These are phyloP conservation scores for Coemansia sp. DNA, from an alignment of 192 early-diverging fungal species.

Conservation along the genomic window DNA sequence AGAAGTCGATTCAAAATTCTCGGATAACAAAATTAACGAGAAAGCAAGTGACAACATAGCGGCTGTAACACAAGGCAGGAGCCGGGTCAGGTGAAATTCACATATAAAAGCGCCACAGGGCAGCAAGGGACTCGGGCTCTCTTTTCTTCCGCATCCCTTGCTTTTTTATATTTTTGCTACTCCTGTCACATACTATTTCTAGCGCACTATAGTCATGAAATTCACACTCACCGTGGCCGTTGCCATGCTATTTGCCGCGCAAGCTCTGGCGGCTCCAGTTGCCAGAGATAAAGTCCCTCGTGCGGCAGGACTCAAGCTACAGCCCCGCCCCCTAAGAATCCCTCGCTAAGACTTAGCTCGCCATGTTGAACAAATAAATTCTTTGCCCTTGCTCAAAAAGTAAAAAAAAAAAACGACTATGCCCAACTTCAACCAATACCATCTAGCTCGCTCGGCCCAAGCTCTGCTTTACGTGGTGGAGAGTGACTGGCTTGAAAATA, in stretches of 20 bases:
- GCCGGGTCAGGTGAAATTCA: not conserved
- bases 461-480: slow-evolving; percentile 15
- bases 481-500: slow-evolving; percentile 38
- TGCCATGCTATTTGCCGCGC: not conserved
- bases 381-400: not conserved
- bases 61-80: not conserved
- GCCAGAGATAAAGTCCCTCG: not conserved
- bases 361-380: not conserved
- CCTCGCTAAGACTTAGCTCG: not conserved
- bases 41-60: not conserved
- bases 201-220: not conserved
- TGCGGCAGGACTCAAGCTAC: not conserved
- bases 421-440: not conserved
- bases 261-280: not conserved
- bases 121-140: no score
- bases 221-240: not conserved
- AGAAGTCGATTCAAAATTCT: not conserved
- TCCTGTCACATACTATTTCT: not conserved
- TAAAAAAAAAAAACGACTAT: not conserved
- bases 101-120: not conserved
- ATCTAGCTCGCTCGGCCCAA: not conserved
- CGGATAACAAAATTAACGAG: not conserved
- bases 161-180: not conserved
- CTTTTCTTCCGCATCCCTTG: not conserved
- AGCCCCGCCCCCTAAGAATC: not conserved